A percentile compares a stretch with the other conserved stretches of the same genome.
Conservation (phyloP, 1,284 basidiomycete species). For the Meripilus lineatus region DNA sequence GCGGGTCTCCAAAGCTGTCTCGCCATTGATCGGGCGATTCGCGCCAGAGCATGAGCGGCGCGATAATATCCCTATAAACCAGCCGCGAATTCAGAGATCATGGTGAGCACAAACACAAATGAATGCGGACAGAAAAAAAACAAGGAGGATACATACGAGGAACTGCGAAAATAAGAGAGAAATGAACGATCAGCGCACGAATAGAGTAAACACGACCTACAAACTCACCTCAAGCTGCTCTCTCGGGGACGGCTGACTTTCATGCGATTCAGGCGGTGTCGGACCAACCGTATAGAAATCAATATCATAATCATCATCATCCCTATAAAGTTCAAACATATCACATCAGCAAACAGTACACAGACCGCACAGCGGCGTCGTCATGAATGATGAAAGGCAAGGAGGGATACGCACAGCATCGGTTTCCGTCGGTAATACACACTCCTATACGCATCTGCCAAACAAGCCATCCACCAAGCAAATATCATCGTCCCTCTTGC, state of each 20-base stretch:
- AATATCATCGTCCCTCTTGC: slow-evolving; percentile 77
- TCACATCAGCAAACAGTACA: neutral
- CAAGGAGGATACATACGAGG: slow-evolving; percentile 26
- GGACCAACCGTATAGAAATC: slow-evolving; percentile 76
- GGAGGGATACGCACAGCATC: slow-evolving; percentile 47
- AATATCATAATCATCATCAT: slow-evolving; percentile 67
- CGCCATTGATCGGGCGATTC: slow-evolving; percentile 75
- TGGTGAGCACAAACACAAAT: slow-evolving; percentile 10
- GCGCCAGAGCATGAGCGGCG: slow-evolving; percentile 76
- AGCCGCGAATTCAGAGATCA: slow-evolving; percentile 4
- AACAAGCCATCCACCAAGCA: slow-evolving; percentile 73
- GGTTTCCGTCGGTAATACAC: slow-evolving; percentile 61
- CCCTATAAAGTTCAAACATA: slow-evolving; percentile 27
- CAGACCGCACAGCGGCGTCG: neutral
- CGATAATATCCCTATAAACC: slow-evolving; percentile 65
- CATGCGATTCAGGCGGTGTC: slow-evolving; percentile 42
- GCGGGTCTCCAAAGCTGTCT: slow-evolving; percentile 74
- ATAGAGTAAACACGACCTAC: slow-evolving; percentile 6
- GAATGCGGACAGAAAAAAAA: slow-evolving; percentile 14
- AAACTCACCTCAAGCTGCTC: slow-evolving; percentile 67
- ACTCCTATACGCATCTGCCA: slow-evolving; percentile 54
- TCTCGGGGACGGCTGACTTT: slow-evolving; percentile 54
- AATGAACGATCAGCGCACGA: slow-evolving; percentile 1
- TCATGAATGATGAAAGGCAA: slow-evolving; percentile 1
- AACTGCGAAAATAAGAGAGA: slow-evolving; percentile 2